Evolutionary conservation across 1,139 yeast genomes (phyloP), one percentile per base, ranked within the genome.

Genomic region (Magnusiomyces tetraspermus): DNA sequence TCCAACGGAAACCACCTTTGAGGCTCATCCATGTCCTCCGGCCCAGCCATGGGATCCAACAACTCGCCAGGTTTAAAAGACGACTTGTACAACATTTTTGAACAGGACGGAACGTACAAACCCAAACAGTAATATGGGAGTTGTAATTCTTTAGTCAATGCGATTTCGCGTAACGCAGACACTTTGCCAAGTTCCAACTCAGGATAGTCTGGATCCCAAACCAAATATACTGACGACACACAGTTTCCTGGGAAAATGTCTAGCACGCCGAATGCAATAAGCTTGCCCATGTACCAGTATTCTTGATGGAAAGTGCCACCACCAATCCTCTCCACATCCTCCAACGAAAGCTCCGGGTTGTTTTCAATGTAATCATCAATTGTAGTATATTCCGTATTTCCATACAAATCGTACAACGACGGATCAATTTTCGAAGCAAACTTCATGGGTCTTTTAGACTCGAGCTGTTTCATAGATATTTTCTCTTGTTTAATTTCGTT

Each of bases 131-230:
- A 83, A 64, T 76, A 79, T 0, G 76, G 73, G 42, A 74, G 65
- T 1, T 70, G 61, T 13, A 69, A 61, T 33, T 67, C 65, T 3
- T 61, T 48, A 1, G 73, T 58, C 38, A 86, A 66, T 3, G 79
- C 73, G 49, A 87, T 70, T 62, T 90, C 97, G 41, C 86, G 68
- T 33, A 88, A 61, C 0, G 88, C 94, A 54, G 90, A 81, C 1
- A 89, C 65, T 31, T 87, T 85, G 0, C 97, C 97, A 41, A 89
- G 67, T 0, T 89, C 83, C 57, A 83, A 69, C 53, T 79, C 74
- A 1, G 83, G 80, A 64, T 75, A 83, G 56, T 81, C 90, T 0
- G 95, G 95, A 63, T 89, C 94, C 87, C 95, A 88, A 19, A 89
- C 80, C 62, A 89, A 85, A 63, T 89, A 90, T 0, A 90, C 92